Conservation (phyloP, 2,329 filamentous ascomycete genomes). For the Chalara sp. region DNA sequence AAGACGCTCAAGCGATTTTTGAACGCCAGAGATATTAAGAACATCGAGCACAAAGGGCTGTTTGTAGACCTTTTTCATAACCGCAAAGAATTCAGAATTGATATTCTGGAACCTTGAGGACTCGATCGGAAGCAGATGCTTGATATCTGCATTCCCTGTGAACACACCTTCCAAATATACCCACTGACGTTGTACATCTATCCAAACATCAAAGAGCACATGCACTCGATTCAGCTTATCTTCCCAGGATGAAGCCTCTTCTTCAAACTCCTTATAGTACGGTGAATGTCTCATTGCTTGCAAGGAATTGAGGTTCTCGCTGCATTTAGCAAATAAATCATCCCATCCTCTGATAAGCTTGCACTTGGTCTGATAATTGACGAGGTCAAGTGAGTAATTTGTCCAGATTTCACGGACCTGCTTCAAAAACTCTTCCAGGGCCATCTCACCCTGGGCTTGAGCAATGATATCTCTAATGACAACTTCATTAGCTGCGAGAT, state of each 20-base stretch:
- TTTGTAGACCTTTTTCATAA: constrained; percentile 99
- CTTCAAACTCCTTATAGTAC: constrained; percentile 99
- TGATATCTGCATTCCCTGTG: constrained; percentile 97
- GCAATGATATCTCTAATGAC: constrained; percentile 89
- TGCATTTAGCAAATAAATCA: constrained; percentile 96
- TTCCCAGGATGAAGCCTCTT: constrained; percentile 94
- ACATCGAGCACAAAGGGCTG: constrained; percentile 94
- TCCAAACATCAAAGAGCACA: constrained; percentile 98
- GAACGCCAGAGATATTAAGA: constrained; percentile 88
- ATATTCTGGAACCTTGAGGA: constrained; percentile 98
- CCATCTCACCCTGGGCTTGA: constrained; percentile 97
- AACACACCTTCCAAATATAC: constrained; percentile 99
- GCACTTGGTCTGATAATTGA: constrained; percentile 97
- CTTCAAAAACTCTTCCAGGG: constrained; percentile 92
- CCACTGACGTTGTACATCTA: constrained; percentile 99
- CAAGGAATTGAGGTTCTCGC: constrained; percentile 93
- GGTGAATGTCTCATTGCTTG: constrained; percentile 99
- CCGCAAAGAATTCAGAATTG: constrained; percentile 96
- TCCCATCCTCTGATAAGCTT: constrained; percentile 97
- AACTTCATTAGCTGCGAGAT: constrained; percentile 78
- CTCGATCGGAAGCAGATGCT: constrained; percentile 92
- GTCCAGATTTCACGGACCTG: constrained; percentile 97
- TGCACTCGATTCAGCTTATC: constrained; percentile 97
- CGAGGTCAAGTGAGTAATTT: constrained; percentile 86
- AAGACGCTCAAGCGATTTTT: constrained; percentile 90